These are phyloP conservation scores for Blastomyces parvus DNA, from an alignment of 2,329 filamentous ascomycete species.

Conservation along the genomic window DNA sequence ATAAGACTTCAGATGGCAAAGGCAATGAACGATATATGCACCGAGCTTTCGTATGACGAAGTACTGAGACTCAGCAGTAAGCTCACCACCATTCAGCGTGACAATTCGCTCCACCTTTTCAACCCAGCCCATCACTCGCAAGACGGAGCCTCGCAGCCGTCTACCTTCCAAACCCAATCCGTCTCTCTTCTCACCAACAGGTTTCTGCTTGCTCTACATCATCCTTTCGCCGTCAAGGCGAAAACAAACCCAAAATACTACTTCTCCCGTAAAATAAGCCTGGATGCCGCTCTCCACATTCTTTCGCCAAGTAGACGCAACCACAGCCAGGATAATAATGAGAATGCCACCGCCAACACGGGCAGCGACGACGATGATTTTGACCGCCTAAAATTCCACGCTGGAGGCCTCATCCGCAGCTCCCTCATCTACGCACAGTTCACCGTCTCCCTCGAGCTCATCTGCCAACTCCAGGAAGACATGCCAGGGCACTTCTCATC, in stretches of 20 bases:
- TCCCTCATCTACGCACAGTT: slow-evolving; percentile 9
- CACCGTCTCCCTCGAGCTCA: slow-evolving; percentile 11
- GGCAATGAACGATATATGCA: slow-evolving; percentile 41
- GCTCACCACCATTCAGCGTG: slow-evolving; percentile 24
- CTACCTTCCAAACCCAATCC: slow-evolving; percentile 10
- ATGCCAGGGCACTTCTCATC: slow-evolving; percentile 6
- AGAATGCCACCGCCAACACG: neutral
- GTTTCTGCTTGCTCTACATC: slow-evolving; percentile 14
- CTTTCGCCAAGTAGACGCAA: neutral
- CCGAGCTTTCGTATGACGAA: slow-evolving; percentile 39
- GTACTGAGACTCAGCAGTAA: slow-evolving; percentile 40
- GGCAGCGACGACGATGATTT: slow-evolving; percentile 6
- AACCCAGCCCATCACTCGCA: neutral
- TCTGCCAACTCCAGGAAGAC: slow-evolving; percentile 12
- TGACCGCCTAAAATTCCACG: slow-evolving; percentile 7
- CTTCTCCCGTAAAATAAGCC: slow-evolving; percentile 11
- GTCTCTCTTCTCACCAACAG: slow-evolving; percentile 13
- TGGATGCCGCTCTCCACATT: slow-evolving; percentile 9
- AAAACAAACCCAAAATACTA: slow-evolving; percentile 10
- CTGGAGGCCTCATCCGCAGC: slow-evolving; percentile 10
- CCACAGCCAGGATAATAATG: neutral
- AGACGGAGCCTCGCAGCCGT: neutral
- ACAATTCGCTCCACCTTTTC: slow-evolving; percentile 3
- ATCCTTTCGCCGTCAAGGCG: slow-evolving; percentile 12
- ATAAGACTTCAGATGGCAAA: slow-evolving; percentile 38